Conservation (phyloP, 2,329 filamentous ascomycete genomes). For the Fusarium sp. region DNA sequence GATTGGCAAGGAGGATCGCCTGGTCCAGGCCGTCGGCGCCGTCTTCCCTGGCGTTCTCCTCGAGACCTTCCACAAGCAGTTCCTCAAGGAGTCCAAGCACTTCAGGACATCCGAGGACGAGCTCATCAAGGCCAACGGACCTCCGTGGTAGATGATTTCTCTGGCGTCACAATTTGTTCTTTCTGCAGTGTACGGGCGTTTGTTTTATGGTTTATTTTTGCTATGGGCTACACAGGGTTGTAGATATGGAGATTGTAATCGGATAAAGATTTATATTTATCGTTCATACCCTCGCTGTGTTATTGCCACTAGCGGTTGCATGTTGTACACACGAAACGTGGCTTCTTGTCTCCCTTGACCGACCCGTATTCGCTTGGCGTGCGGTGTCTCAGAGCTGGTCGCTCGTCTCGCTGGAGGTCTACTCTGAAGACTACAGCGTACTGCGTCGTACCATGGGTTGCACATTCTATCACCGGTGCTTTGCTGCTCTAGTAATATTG, state of each 20-base stretch:
- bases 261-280: slow-evolving; percentile 8
- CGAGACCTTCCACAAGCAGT: slow-evolving; percentile 52
- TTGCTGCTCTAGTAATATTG: too few species aligned
- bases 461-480: too few species aligned
- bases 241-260: slow-evolving; percentile 14
- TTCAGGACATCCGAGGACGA: slow-evolving; percentile 29
- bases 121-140: slow-evolving; percentile 16
- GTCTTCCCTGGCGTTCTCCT: slow-evolving; percentile 53
- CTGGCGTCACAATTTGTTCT: slow-evolving; percentile 8
- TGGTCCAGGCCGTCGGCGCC: slow-evolving; percentile 54
- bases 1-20: slow-evolving; percentile 54
- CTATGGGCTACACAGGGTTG: not conserved
- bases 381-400: too few species aligned
- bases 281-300: not conserved
- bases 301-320: not conserved
- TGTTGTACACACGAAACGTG: not conserved
- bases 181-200: slow-evolving; percentile 14
- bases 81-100: slow-evolving; percentile 42
- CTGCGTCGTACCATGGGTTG: too few species aligned
- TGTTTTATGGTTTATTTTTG: not conserved
- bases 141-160: slow-evolving; percentile 9
- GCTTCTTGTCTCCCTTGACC: not conserved
- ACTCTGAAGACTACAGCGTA: too few species aligned
- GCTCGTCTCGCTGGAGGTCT: too few species aligned
- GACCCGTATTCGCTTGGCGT: too few species aligned